A percentile compares a stretch with the other conserved stretches of the same genome.
Conservation (phyloP, 768 basidiomycete species). For the Mycena floridula region DNA sequence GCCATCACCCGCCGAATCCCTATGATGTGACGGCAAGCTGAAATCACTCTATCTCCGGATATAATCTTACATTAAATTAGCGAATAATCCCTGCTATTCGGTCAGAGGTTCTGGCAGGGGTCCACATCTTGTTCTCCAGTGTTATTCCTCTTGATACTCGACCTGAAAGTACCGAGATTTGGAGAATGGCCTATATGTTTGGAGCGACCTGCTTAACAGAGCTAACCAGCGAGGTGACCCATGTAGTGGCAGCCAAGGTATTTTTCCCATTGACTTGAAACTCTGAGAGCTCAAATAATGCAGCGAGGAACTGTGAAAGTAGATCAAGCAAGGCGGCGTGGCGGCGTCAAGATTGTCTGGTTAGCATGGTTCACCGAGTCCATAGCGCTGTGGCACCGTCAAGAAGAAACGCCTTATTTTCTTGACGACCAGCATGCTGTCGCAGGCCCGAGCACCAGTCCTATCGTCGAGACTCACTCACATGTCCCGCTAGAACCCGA, state of each 20-base stretch:
- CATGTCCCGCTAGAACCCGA: slow-evolving; percentile 60
- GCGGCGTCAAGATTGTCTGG: slow-evolving; percentile 81
- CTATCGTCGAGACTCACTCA: slow-evolving; percentile 37
- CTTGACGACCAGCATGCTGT: slow-evolving; percentile 53
- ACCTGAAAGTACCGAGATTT: slow-evolving; percentile 78
- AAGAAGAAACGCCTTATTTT: slow-evolving; percentile 74
- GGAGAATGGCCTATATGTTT: slow-evolving; percentile 82
- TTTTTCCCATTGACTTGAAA: slow-evolving; percentile 8
- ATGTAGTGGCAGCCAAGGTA: slow-evolving; percentile 90
- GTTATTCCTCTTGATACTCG: slow-evolving; percentile 86
- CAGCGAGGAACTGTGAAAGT: slow-evolving; percentile 92
- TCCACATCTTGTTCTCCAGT: slow-evolving; percentile 87
- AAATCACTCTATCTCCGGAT: neutral
- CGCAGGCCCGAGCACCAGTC: slow-evolving; percentile 27
- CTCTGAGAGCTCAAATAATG: slow-evolving; percentile 1
- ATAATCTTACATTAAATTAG: slow-evolving; percentile 32
- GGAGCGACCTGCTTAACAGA: slow-evolving; percentile 79
- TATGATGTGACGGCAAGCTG: slow-evolving; percentile 76
- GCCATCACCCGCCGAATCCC: slow-evolving; percentile 20
- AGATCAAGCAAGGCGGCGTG: slow-evolving; percentile 70
- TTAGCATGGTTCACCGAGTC: slow-evolving; percentile 87
- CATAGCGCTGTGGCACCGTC: slow-evolving; percentile 79
- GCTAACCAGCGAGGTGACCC: slow-evolving; percentile 63
- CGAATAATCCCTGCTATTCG: slow-evolving; percentile 82
- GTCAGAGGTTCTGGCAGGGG: slow-evolving; percentile 64